Evolutionary conservation across 768 basidiomycete species (phyloP), one percentile per base, ranked within the genome.

Genomic region (Ramaria sp.): DNA sequence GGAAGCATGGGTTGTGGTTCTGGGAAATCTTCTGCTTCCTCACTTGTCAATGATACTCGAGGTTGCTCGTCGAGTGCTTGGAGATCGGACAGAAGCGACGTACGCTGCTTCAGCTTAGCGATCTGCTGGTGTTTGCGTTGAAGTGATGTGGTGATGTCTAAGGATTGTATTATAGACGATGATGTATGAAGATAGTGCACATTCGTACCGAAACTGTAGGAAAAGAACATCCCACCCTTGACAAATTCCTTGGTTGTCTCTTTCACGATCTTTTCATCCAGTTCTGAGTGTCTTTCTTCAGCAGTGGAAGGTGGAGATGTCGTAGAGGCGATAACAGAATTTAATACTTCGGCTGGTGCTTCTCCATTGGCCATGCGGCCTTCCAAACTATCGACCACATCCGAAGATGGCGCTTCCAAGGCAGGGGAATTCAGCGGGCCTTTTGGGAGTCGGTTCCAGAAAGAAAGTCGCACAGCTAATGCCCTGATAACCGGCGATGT

Each of bases 161-260:
- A 54, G 30, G 32, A 34, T 43, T n/a, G 27, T 44, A 7, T 25
- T 16, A 28, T n/a, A 38, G 42, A 48, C 38, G 50, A 18, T 27
- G 10, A 39, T 38, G 6, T 27, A 42, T 34, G 12, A 32, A 34
- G 51, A 18, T 6, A 20, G 25, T 43, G 56, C 24, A 58, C 59
- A 24, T 59, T 62, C 72, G 56, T 66, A 86, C 92, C 93, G 60
- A 91, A 92, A 56, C 77, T 81, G 66, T 90, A 86, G 0, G 89
- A 76, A 64, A 90, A 95, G 67, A 86, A 93, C 88, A 96, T 95
- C 44, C 81, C 85, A 10, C 90, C 91, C 61, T 84, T 88, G 13
- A 78, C 73, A 62, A 82, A 90, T 61, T 89, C 84, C 51, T 78
- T 75, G 28, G 90, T 73, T 52, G 81, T 83, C 66, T 94, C 88